phyloP scores from a whole-genome alignment of 768 basidiomycete species.

The Pleurotus giganteus region DNA sequence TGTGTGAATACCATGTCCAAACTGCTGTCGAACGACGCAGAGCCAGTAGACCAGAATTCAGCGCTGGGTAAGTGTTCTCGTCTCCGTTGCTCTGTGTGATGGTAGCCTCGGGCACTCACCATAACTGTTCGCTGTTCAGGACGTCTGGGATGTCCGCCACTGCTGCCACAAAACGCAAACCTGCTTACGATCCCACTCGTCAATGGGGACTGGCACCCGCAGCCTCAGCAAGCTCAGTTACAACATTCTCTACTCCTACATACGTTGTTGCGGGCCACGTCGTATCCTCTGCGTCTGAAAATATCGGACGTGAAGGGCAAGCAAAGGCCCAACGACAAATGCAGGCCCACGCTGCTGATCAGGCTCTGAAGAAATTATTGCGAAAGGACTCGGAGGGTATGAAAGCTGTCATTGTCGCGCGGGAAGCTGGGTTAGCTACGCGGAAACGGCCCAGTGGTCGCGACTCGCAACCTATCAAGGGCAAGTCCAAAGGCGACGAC shows the following conservation, averaged over 20 bases:
- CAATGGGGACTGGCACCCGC: conserved; percentile 75
- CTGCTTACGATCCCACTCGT: conserved; percentile 63
- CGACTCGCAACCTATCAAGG: conserved; percentile 15
- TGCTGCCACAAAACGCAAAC: conserved; percentile 48
- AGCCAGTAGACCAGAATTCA: conserved; percentile 83
- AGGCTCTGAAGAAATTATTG: conserved; percentile 55
- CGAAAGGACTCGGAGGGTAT: conserved; percentile 68
- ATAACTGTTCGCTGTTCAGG: too few relatives aligned
- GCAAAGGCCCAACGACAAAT: conserved; percentile 68
- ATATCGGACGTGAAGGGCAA: conserved; percentile 77
- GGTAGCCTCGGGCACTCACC: too few relatives aligned
- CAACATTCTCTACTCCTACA: conserved; percentile 42
- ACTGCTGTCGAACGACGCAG: conserved; percentile 73
- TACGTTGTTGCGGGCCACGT: conserved; percentile 84
- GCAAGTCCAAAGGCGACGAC: conserved; percentile 18
- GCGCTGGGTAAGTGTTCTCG: conserved; percentile 58
- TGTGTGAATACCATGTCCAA: conserved; percentile 92
- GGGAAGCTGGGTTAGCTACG: conserved; percentile 36
- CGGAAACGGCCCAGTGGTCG: conserved; percentile 16
- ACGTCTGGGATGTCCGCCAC: conserved; percentile 69
- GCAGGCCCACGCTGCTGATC: conserved; percentile 59
- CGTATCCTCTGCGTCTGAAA: conserved; percentile 63
- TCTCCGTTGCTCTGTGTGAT: neutral
- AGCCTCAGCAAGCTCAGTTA: conserved; percentile 26
- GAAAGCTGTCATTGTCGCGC: conserved; percentile 59